Evolutionary conservation across 345 rosid species (phyloP).

Genomic region (Brassica cretica): DNA sequence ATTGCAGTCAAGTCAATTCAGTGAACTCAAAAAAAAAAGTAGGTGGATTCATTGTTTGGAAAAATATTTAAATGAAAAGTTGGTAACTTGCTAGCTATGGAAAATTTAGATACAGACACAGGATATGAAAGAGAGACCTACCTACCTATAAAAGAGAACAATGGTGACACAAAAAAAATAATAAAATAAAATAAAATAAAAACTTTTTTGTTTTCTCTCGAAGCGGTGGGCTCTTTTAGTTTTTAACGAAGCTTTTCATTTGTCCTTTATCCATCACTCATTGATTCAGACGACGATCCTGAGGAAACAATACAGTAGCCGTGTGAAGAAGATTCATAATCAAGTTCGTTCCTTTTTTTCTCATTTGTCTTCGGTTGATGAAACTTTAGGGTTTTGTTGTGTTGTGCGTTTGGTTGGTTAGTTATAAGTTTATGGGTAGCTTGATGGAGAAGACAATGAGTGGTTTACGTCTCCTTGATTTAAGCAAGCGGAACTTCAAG

Average conservation of each 20-base stretch:
- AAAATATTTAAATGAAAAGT: not conserved
- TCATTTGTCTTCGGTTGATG: not conserved
- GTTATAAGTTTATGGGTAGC: conserved; percentile 2
- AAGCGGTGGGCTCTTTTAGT: not conserved
- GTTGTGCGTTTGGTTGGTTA: not conserved
- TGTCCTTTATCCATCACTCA: not conserved
- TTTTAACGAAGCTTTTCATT: not conserved
- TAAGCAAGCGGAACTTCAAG: conserved; percentile 24
- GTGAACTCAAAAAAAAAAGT: not conserved
- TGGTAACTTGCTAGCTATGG: not conserved
- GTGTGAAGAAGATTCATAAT: not conserved
- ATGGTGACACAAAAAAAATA: not conserved
- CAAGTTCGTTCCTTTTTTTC: not conserved
- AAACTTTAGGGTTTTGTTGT: conserved; percentile 3
- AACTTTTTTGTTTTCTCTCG: not conserved
- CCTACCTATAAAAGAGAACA: not conserved
- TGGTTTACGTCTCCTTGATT: conserved; percentile 15
- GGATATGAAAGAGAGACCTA: not conserved
- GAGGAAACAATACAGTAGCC: not conserved
- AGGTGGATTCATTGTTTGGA: not conserved
- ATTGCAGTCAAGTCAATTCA: not conserved
- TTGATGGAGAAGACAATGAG: conserved; percentile 8
- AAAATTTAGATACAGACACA: not conserved
- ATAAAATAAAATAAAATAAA: not conserved
- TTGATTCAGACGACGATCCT: not conserved